A percentile compares a stretch with the other conserved stretches of the same genome.
phyloP scores from a whole-genome alignment of 106 monocot genomes.

The Dioscorea zingiberensis region DNA sequence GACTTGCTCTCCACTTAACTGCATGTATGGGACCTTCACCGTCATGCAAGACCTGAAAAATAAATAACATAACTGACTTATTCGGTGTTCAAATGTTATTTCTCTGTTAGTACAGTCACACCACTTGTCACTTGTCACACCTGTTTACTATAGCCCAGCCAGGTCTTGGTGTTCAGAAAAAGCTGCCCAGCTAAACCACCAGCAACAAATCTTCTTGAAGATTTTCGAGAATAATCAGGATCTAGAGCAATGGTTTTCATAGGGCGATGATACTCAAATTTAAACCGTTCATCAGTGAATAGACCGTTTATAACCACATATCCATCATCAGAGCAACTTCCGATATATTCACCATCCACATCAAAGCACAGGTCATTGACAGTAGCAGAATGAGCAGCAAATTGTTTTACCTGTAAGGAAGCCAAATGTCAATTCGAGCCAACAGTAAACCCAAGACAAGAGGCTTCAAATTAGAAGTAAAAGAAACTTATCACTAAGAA shows the following conservation, averaged over 20 bases:
- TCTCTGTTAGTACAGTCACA: not conserved
- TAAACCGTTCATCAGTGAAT: slow-evolving; percentile 82
- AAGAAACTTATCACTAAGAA: no score
- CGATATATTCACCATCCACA: slow-evolving; percentile 85
- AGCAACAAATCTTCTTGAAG: slow-evolving; percentile 72
- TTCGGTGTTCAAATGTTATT: not conserved
- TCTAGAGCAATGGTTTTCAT: slow-evolving; percentile 94
- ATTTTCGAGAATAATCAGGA: slow-evolving; percentile 67
- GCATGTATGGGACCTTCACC: slow-evolving; percentile 99
- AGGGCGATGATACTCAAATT: slow-evolving; percentile 94
- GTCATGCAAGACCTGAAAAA: slow-evolving; percentile 73
- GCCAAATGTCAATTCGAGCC: not conserved
- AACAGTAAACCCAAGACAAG: not conserved
- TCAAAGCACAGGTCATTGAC: slow-evolving; percentile 96
- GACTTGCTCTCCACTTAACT: slow-evolving; percentile 89
- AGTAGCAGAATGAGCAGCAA: slow-evolving; percentile 82
- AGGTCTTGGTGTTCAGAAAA: slow-evolving; percentile 71
- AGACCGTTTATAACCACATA: slow-evolving; percentile 74
- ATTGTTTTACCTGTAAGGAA: slow-evolving; percentile 76
- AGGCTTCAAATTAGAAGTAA: no score
- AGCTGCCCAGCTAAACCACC: slow-evolving; percentile 97
- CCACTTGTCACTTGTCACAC: slow-evolving; percentile 29
- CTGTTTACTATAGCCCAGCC: slow-evolving; percentile 78
- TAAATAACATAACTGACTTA: not conserved
- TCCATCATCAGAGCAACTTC: slow-evolving; percentile 98